These are phyloP conservation scores for Brassica balearica DNA, from an alignment of 441 rosid genomes.

Conservation along the genomic window DNA sequence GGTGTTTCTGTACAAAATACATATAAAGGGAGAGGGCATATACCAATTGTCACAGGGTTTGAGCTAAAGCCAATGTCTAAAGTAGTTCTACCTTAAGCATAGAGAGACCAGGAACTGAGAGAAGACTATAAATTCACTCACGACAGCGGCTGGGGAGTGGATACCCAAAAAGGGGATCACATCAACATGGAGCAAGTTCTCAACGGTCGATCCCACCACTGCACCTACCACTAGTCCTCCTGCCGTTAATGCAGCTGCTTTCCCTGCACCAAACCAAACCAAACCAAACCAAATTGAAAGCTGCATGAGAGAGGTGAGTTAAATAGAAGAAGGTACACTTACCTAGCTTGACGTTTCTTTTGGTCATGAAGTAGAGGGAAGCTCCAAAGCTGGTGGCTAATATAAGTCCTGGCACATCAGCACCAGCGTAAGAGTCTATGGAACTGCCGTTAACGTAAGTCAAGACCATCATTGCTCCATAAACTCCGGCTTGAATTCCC, in stretches of 20 bases:
- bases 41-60: conserved; percentile 32
- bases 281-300: conserved; percentile 19
- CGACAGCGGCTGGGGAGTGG: conserved; percentile 86
- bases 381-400: conserved; percentile 90
- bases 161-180: conserved; percentile 86
- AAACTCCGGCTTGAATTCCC: conserved; percentile 87
- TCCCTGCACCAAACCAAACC: conserved; percentile 58
- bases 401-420: conserved; percentile 87
- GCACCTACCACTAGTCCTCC: conserved; percentile 97
- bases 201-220: conserved; percentile 85
- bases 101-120: conserved; percentile 88
- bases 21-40: conserved; percentile 35
- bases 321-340: conserved; percentile 1
- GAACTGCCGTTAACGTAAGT: conserved; percentile 83
- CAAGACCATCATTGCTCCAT: conserved; percentile 86
- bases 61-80: conserved; percentile 35
- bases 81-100: conserved; percentile 65
- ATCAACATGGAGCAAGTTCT: conserved; percentile 95
- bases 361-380: conserved; percentile 91
- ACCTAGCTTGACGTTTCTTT: conserved; percentile 86
- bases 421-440: conserved; percentile 55
- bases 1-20: conserved; percentile 45
- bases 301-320: conserved; percentile 16
- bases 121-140: conserved; percentile 84
- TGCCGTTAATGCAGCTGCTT: conserved; percentile 74